These are phyloP conservation scores for Trypanosoma vivax DNA, from an alignment of 208 protist species.

Conservation along the genomic window DNA sequence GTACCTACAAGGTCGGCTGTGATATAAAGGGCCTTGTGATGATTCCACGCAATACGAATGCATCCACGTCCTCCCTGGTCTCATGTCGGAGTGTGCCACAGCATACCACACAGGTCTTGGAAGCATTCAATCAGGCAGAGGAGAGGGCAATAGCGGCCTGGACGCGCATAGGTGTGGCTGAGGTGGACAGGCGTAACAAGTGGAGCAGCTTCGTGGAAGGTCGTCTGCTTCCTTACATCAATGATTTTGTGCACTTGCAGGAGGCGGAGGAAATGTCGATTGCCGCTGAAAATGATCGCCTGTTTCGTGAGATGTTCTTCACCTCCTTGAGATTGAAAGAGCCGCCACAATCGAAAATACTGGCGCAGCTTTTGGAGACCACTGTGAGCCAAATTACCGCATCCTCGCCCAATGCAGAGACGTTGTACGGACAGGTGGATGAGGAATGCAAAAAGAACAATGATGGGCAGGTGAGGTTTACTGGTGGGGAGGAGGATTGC, in stretches of 20 bases:
- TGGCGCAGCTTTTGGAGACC: slow-evolving; percentile 30
- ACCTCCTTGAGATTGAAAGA: slow-evolving; percentile 38
- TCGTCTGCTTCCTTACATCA: slow-evolving; percentile 33
- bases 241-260: slow-evolving; percentile 36
- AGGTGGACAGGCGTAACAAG: slow-evolving; percentile 24
- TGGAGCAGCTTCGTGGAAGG: slow-evolving; percentile 35
- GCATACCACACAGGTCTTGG: slow-evolving; percentile 8
- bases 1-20: too few relatives aligned
- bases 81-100: background rate
- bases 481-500: background rate
- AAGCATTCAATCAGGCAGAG: slow-evolving; percentile 10
- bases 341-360: slow-evolving; percentile 17
- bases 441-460: background rate
- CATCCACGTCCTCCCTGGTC: background rate
- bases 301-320: slow-evolving; percentile 47
- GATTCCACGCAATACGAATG: background rate
- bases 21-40: too few relatives aligned
- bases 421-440: too few relatives aligned
- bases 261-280: slow-evolving; percentile 38
- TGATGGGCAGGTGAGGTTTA: background rate
- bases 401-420: background rate
- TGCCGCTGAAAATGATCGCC: slow-evolving; percentile 39
- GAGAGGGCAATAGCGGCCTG: slow-evolving; percentile 26
- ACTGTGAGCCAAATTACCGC: slow-evolving; percentile 1
- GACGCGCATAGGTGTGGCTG: slow-evolving; percentile 38